Evolutionary conservation across 768 basidiomycete species (phyloP), one percentile per base, ranked within the genome.

Genomic region (Russula lepida): DNA sequence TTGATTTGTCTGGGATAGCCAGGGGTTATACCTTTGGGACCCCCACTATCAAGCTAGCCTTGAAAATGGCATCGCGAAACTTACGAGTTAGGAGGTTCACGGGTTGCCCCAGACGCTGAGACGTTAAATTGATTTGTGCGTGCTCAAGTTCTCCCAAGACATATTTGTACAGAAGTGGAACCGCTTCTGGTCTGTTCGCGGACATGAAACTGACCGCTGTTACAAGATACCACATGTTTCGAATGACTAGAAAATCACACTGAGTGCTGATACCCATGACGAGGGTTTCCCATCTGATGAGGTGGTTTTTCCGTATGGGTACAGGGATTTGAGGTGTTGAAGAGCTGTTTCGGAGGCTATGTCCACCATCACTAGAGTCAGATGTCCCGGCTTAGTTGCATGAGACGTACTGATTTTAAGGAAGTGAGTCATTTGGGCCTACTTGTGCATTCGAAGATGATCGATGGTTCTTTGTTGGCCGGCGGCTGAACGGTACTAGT

Each of bases 11-110:
- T 6, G 47, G 17, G 23, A 49, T 52, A 11, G n/a, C 15, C 49
- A n/a, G 17, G 21, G 4, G 59, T 44, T 35, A 62, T 65, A 85
- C 86, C 73, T 78, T 81, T 3, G 84, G 77, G 66, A 80, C 82
- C 8, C 85, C 86, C 56, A 75, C 74, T 21, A 79, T 74, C 64
- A 84, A 66, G 4, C 83, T 85, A 4, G 80, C 77, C 68, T 85
- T 85, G 72, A 88, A 80, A 6, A 87, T 63, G 0, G 79, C 80
- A 62, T 88, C 86, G 32, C 83, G 74, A n/a, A 86, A 69, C 65
- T 78, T 84, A 54, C 79, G 75, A 41, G 80, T 79, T 2, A 86
- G 73, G 8, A 75, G 48, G 25, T 58, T 83, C 76, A 19, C 74
- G 69, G 8, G 71, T 54, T 1, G 65, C 68, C 12, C 63, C 67